Percentiles rank a stretch among this genome's conserved stretches.
Conservation (phyloP, 2,329 filamentous ascomycete genomes). For the Ophiostoma ulmi region DNA sequence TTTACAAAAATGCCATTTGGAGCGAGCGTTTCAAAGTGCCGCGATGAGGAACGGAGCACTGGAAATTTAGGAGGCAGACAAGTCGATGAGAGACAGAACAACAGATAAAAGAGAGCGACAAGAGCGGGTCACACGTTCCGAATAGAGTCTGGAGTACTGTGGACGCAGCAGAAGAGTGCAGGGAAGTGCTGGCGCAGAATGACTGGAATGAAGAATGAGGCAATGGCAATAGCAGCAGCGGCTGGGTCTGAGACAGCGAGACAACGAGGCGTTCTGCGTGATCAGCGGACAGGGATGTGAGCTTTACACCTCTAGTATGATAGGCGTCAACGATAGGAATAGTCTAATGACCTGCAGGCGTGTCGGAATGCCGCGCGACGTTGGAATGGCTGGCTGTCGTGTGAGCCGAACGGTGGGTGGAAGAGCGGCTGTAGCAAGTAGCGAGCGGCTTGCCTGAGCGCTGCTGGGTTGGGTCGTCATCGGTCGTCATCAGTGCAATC, state of each 20-base stretch:
- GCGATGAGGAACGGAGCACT: conserved; percentile 5
- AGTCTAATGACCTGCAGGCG: not conserved
- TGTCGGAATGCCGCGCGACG: conserved; percentile 10
- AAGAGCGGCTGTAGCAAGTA: not conserved
- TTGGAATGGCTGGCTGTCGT: conserved; percentile 13
- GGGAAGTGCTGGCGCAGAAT: not conserved
- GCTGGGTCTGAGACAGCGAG: not conserved
- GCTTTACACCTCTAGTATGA: not conserved
- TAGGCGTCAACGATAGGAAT: not conserved
- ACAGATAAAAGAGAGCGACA: not conserved
- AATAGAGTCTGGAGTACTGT: not conserved
- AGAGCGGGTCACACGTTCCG: not conserved
- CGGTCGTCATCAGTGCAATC: not conserved
- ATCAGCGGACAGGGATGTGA: not conserved
- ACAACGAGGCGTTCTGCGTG: not conserved
- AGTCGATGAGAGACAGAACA: not conserved
- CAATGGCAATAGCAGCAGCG: not conserved
- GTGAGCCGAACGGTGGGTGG: not conserved
- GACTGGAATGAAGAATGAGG: not conserved
- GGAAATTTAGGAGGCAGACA: not conserved
- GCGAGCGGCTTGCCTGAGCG: not conserved
- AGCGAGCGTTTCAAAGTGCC: conserved; percentile 10
- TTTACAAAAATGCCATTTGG: not conserved
- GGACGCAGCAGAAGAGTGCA: no score
- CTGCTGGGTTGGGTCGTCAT: not conserved